phyloP scores from a whole-genome alignment of 768 basidiomycete genomes.

The Rhizopogon vulgaris region DNA sequence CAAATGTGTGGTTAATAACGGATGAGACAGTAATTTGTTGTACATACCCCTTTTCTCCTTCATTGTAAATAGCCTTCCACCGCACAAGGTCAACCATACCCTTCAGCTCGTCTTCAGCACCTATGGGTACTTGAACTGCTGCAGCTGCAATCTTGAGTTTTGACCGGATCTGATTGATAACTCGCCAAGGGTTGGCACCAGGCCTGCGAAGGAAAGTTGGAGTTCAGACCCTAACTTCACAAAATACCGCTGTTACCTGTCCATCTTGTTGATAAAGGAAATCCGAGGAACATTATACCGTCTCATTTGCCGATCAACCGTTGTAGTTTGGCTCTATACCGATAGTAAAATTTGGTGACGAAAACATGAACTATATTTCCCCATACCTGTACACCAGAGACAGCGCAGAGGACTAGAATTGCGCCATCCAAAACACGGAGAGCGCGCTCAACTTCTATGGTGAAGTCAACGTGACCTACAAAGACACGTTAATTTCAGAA shows the following conservation, averaged over 20 bases:
- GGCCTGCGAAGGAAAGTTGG: slow-evolving; percentile 43
- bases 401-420: slow-evolving; percentile 92
- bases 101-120: slow-evolving; percentile 75
- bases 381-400: slow-evolving; percentile 87
- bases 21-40: neutral
- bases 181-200: slow-evolving; percentile 95
- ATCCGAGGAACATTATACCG: slow-evolving; percentile 93
- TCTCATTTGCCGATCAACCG: slow-evolving; percentile 98
- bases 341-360: neutral
- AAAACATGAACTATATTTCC: neutral
- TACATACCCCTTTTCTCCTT: slow-evolving; percentile 87
- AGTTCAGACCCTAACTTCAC: neutral
- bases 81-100: slow-evolving; percentile 93
- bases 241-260: slow-evolving; percentile 47
- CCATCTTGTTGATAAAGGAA: slow-evolving; percentile 99
- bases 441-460: slow-evolving; percentile 97
- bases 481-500: neutral
- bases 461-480: slow-evolving; percentile 98
- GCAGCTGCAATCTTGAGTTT: slow-evolving; percentile 93
- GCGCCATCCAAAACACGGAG: slow-evolving; percentile 95
- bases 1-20: neutral
- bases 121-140: slow-evolving; percentile 94
- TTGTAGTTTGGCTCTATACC: slow-evolving; percentile 89
- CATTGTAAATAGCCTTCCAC: slow-evolving; percentile 92
- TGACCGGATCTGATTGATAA: slow-evolving; percentile 83